Percentiles rank a stretch among this genome's conserved stretches.
Conservation (phyloP, 2,329 filamentous ascomycete species). For the Beauveria asiatica region DNA sequence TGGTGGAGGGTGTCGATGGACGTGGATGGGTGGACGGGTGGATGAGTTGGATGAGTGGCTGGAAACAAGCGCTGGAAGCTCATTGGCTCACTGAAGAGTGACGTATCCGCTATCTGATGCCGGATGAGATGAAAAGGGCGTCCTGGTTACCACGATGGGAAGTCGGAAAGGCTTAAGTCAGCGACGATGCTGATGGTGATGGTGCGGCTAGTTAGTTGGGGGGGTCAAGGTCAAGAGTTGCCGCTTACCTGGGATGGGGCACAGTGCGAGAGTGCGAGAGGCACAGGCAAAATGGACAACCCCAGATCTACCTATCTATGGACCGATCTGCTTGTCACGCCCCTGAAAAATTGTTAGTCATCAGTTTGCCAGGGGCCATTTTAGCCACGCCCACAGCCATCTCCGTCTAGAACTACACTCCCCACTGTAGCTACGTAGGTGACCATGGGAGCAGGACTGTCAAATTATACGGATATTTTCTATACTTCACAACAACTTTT, state of each 20-base stretch:
- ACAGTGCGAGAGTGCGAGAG: not conserved
- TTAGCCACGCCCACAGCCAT: not conserved
- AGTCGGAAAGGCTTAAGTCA: constrained; percentile 11
- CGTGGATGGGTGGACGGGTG: not conserved
- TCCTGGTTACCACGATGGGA: constrained; percentile 10
- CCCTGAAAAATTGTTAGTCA: not conserved
- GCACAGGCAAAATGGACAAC: not conserved
- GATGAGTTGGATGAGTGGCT: not conserved
- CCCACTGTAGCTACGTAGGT: not conserved
- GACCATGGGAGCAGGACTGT: constrained; percentile 3
- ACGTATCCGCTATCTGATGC: constrained; percentile 2
- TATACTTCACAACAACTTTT: not conserved
- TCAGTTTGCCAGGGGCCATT: not conserved
- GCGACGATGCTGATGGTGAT: constrained; percentile 10
- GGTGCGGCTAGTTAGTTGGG: not conserved
- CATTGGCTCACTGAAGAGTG: constrained; percentile 1
- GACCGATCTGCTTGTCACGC: not conserved
- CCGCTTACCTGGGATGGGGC: not conserved
- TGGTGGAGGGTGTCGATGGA: not conserved
- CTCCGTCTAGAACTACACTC: not conserved
- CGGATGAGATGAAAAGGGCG: constrained; percentile 5
- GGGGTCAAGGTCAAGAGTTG: not conserved
- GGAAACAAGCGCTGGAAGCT: not conserved
- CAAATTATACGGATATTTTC: not conserved
- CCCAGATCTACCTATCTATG: constrained; percentile 9